These are phyloP conservation scores for Pistacia integerrima DNA, from an alignment of 345 rosid species.

Conservation along the genomic window DNA sequence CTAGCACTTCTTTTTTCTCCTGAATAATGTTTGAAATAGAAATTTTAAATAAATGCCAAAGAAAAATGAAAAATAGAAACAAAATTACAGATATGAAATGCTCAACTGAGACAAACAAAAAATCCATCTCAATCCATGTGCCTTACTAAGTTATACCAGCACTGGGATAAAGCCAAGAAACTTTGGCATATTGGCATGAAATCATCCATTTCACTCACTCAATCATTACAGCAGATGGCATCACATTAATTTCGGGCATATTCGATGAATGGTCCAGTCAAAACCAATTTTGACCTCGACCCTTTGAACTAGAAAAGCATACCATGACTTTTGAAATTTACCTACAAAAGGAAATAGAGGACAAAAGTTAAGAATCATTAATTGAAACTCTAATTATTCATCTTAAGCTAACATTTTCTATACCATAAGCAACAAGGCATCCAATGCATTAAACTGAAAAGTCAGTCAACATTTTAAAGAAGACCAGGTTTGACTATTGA, in stretches of 20 bases:
- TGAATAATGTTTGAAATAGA: background rate
- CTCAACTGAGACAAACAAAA: background rate
- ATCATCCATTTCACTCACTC: background rate
- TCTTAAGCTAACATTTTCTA: background rate
- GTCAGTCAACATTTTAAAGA: background rate
- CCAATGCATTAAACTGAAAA: background rate
- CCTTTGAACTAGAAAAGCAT: constrained; percentile 1
- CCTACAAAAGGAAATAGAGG: constrained; percentile 1
- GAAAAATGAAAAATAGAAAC: background rate
- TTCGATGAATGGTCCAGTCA: background rate
- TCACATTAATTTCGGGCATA: background rate
- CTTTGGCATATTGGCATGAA: background rate
- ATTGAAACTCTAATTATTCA: background rate
- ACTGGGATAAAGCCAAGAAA: constrained; percentile 4
- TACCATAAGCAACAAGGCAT: background rate
- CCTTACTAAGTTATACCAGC: background rate
- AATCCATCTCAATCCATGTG: background rate
- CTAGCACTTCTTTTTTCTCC: background rate
- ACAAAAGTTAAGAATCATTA: background rate
- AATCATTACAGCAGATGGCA: background rate
- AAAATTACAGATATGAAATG: background rate
- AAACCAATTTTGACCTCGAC: background rate
- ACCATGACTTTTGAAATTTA: background rate
- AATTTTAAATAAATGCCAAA: background rate
- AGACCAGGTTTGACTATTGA: background rate